A percentile compares a stretch with the other conserved stretches of the same genome.
phyloP scores from a whole-genome alignment of 2,329 filamentous ascomycete species.

The Mycosphaerelloides madeirae region DNA sequence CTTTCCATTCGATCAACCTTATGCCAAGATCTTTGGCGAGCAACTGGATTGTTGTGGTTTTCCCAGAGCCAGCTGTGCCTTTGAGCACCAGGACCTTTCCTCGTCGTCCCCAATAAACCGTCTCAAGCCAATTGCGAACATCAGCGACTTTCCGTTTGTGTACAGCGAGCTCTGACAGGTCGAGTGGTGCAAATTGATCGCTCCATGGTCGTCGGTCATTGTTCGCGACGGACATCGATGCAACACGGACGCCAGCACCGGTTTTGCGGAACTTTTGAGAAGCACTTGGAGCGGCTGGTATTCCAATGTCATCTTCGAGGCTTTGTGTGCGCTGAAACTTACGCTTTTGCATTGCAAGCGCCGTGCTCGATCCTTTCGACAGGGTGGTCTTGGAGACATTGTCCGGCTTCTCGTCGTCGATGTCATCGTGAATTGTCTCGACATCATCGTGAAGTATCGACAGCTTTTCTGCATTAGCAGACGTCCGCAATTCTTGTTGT shows the following conservation, averaged over 20 bases:
- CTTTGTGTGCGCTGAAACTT: constrained; percentile 23
- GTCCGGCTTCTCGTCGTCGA: constrained; percentile 24
- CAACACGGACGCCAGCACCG: constrained; percentile 29
- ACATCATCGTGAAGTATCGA: constrained; percentile 21
- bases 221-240: constrained; percentile 25
- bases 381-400: constrained; percentile 15
- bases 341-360: constrained; percentile 33
- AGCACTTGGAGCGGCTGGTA: constrained; percentile 13
- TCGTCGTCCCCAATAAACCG: constrained; percentile 58
- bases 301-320: constrained; percentile 12
- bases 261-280: constrained; percentile 45
- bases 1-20: constrained; percentile 84
- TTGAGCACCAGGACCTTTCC: constrained; percentile 59
- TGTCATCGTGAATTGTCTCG: constrained; percentile 32
- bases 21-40: constrained; percentile 73
- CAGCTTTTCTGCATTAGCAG: constrained; percentile 39
- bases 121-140: constrained; percentile 75
- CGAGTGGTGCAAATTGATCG: constrained; percentile 71
- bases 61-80: constrained; percentile 84
- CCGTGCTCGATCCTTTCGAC: constrained; percentile 31
- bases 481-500: constrained; percentile 34
- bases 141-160: constrained; percentile 92
- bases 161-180: constrained; percentile 79
- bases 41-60: constrained; percentile 79
- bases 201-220: constrained; percentile 75